A percentile compares a stretch with the other conserved stretches of the same genome.
phyloP scores from a whole-genome alignment of 2,329 filamentous ascomycete genomes.

The Hymenotorrendiella dingleyae region DNA sequence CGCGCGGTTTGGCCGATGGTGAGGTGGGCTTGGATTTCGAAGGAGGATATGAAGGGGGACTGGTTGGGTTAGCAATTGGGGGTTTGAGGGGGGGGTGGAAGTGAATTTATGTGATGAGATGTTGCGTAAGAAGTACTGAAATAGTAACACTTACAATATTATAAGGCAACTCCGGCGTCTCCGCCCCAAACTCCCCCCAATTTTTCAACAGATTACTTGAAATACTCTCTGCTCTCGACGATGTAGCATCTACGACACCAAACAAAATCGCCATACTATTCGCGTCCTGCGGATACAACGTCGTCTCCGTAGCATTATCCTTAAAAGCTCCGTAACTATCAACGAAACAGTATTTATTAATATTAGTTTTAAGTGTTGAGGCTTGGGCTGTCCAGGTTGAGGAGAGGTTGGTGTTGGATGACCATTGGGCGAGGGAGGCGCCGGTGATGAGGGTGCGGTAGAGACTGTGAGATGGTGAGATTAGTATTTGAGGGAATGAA shows the following conservation, averaged over 20 bases:
- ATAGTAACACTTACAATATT: no score
- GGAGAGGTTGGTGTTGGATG: conserved; percentile 24
- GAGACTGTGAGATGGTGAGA: conserved; percentile 12
- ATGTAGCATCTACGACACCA: conserved; percentile 13
- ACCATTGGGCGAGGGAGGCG: conserved; percentile 39
- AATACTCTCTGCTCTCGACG: conserved; percentile 22
- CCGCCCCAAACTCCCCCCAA: conserved; percentile 51
- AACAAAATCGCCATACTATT: conserved; percentile 48
- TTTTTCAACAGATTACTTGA: conserved; percentile 36
- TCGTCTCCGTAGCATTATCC: conserved; percentile 42
- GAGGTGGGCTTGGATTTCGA: conserved; percentile 54
- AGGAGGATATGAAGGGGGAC: conserved; percentile 52
- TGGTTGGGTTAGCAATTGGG: no score
- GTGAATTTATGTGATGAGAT: no score
- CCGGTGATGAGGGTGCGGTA: conserved; percentile 44
- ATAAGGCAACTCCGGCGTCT: conserved; percentile 48
- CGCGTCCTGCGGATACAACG: conserved; percentile 53
- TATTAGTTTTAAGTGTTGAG: conserved; percentile 13
- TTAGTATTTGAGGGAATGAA: background rate
- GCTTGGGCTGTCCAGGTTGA: conserved; percentile 17
- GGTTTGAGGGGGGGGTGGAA: no score
- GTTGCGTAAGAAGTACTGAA: no score
- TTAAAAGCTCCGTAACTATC: conserved; percentile 21
- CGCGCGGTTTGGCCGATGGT: conserved; percentile 37
- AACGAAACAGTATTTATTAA: conserved; percentile 22